A percentile compares a stretch with the other conserved stretches of the same genome.
These are phyloP conservation scores for Ophiocordyceps australis DNA, from an alignment of 2,329 filamentous ascomycete genomes.

Conservation along the genomic window DNA sequence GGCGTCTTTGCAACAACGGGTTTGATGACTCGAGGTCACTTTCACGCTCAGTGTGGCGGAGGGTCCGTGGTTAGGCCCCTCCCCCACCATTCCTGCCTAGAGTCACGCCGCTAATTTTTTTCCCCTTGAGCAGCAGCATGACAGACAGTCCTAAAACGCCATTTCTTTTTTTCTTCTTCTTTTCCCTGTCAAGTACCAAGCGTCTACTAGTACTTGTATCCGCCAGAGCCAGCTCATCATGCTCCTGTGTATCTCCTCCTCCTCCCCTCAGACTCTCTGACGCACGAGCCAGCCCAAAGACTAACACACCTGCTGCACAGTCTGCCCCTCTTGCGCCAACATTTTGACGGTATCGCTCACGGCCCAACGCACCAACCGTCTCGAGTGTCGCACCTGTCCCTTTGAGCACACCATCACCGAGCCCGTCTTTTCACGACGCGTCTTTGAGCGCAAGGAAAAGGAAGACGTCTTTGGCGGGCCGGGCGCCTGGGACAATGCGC, in stretches of 20 bases:
- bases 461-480: slow-evolving; percentile 83
- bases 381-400: slow-evolving; percentile 90
- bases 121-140: no score
- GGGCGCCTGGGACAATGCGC: slow-evolving; percentile 79
- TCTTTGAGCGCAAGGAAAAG: slow-evolving; percentile 71
- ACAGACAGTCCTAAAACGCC: no score
- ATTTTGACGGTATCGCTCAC: slow-evolving; percentile 55
- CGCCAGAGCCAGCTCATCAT: slow-evolving; percentile 29
- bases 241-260: slow-evolving; percentile 42
- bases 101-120: no score
- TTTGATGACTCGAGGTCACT: no score
- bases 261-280: no score
- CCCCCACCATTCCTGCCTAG: no score
- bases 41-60: no score
- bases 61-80: no score
- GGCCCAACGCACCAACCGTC: slow-evolving; percentile 50
- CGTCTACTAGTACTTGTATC: no score
- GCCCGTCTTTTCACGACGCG: slow-evolving; percentile 65
- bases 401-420: slow-evolving; percentile 74
- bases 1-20: no score
- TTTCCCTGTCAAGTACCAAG: no score
- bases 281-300: background rate
- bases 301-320: slow-evolving; percentile 24
- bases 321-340: slow-evolving; percentile 74
- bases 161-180: no score